These are phyloP conservation scores for Neoarthrinium moseri DNA, from an alignment of 2,329 filamentous ascomycete species.

Conservation along the genomic window DNA sequence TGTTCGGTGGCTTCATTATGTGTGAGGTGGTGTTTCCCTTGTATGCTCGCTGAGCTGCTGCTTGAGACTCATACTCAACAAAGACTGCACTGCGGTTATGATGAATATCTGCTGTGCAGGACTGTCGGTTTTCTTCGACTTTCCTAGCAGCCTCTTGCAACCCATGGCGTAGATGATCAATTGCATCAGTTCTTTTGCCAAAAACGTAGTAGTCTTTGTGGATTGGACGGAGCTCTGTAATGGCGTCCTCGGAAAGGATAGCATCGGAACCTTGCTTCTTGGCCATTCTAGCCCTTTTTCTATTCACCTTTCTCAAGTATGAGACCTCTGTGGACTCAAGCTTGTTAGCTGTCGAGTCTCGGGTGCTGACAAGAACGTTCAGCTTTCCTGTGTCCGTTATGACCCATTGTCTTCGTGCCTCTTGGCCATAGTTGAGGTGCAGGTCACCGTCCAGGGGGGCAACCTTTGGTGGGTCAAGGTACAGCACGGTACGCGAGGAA, in stretches of 20 bases:
- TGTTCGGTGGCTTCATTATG: constrained; percentile 15
- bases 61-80: constrained; percentile 82
- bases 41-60: constrained; percentile 80
- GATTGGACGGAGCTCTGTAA: constrained; percentile 2
- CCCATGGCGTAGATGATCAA: background rate
- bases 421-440: constrained; percentile 72
- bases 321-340: constrained; percentile 82
- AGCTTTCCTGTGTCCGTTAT: constrained; percentile 71
- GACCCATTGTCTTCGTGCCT: constrained; percentile 83
- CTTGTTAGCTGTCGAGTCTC: constrained; percentile 72
- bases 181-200: constrained; percentile 3
- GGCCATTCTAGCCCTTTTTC: constrained; percentile 51
- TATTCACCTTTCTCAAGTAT: constrained; percentile 73
- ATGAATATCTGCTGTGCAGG: background rate
- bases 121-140: constrained; percentile 9
- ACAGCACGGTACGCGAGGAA: constrained; percentile 90
- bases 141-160: background rate
- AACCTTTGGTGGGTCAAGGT: constrained; percentile 77
- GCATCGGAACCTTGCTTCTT: constrained; percentile 14
- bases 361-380: constrained; percentile 74
- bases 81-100: constrained; percentile 71
- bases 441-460: constrained; percentile 75
- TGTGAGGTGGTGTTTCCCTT: constrained; percentile 43
- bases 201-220: background rate
- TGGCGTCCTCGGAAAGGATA: constrained; percentile 20